phyloP scores from a whole-genome alignment of 306 rosid species.

The Myrica gale region DNA sequence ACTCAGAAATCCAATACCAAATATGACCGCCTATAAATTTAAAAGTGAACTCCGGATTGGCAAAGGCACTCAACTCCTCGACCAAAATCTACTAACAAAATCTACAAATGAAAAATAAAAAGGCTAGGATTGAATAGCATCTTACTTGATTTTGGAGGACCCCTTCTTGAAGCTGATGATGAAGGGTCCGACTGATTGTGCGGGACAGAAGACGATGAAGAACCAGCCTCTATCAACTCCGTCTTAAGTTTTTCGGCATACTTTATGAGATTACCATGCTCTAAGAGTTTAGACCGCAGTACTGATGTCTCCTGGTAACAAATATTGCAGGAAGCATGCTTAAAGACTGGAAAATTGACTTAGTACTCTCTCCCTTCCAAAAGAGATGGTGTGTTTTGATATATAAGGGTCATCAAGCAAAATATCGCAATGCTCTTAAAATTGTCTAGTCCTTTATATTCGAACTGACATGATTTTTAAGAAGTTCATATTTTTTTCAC shows the following conservation, averaged over 20 bases:
- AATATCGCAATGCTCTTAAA: neutral
- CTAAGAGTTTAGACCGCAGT: slow-evolving; percentile 62
- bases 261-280: slow-evolving; percentile 67
- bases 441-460: neutral
- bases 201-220: slow-evolving; percentile 47
- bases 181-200: slow-evolving; percentile 44
- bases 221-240: slow-evolving; percentile 48
- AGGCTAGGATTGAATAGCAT: slow-evolving; percentile 24
- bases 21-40: neutral
- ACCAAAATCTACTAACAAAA: neutral
- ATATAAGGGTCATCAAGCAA: neutral
- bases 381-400: neutral
- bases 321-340: slow-evolving; percentile 25
- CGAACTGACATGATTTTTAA: neutral
- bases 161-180: slow-evolving; percentile 58
- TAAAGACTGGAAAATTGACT: neutral
- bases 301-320: slow-evolving; percentile 74
- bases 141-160: slow-evolving; percentile 67
- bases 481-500: no score
- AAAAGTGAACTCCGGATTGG: neutral
- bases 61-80: neutral
- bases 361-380: neutral
- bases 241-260: slow-evolving; percentile 61
- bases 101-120: slow-evolving; percentile 2
- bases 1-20: neutral